Evolutionary conservation across 2,329 filamentous ascomycete species (phyloP), one percentile per base, ranked within the genome.

Genomic region (Coniochaeta pulveracea): DNA sequence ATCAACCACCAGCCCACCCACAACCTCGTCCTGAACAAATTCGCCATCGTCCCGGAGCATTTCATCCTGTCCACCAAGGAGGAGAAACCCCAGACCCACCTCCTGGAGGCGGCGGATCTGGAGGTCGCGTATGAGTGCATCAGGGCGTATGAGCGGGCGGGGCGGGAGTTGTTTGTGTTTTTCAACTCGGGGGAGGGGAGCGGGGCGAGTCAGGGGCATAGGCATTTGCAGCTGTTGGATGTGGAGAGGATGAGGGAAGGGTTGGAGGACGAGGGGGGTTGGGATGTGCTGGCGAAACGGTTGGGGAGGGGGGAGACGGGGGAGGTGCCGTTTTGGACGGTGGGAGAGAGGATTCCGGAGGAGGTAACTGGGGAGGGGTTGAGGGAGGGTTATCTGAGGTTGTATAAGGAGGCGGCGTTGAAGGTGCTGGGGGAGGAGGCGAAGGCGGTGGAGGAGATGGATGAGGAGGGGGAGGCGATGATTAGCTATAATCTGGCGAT

Each of bases 1-100:
- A n/a, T n/a, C n/a, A n/a, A n/a, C n/a, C n/a, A n/a, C n/a, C 60
- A 59, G 2, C 58, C 71, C 1, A 52, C 58, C 7, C 79, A 85
- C 51, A 64, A 67, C 37, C 63, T 85, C 26, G 72, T 85, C 2
- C 60, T 85, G 25, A 85, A 85, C 61, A 85, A 85, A 52, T 85
- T 80, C 45, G 78, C 80, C 31, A 57, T 85, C 31, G 76, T 82
- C 21, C 67, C 71, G 0, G 66, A 76, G 45, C 80, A 85, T 55
- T 82, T 81, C 49, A 82, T 85, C 43, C 64, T 85, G 30, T 70
- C 74, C 0, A 85, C 80, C 0, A 69, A 57, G n/a, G 52, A 57
- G 1, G 75, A 76, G 49, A 70, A 73, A 47, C 57, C 60, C n/a
- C 80, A 85, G 59, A 76, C 72, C 2, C 60, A 79, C 42, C 47